A percentile compares a stretch with the other conserved stretches of the same genome.
Conservation (phyloP, 768 basidiomycete species). For the Gautieria morchelliformis region DNA sequence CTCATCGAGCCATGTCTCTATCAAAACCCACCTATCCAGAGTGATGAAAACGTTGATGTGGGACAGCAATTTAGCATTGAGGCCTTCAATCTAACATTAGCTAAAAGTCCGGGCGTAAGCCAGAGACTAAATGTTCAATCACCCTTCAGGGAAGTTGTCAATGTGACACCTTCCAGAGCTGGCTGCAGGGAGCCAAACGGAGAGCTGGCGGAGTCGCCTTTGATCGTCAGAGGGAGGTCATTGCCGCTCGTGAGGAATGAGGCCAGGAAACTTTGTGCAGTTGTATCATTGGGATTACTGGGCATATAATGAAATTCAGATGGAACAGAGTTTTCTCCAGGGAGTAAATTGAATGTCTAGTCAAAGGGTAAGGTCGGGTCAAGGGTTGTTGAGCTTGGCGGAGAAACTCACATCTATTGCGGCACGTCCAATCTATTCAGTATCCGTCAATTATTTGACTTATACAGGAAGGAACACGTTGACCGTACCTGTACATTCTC, state of each 20-base stretch:
- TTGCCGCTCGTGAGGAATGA: slow-evolving; percentile 47
- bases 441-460: neutral
- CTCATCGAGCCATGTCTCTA: neutral
- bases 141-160: slow-evolving; percentile 44
- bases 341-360: slow-evolving; percentile 46
- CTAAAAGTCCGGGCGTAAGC: neutral
- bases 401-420: slow-evolving; percentile 40
- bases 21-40: slow-evolving; percentile 21
- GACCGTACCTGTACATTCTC: slow-evolving; percentile 28
- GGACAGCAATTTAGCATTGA: slow-evolving; percentile 34
- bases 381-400: neutral
- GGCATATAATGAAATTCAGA: slow-evolving; percentile 66
- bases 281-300: slow-evolving; percentile 53
- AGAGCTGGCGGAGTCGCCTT: slow-evolving; percentile 49
- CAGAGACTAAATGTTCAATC: neutral
- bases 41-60: slow-evolving; percentile 46
- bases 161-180: slow-evolving; percentile 43
- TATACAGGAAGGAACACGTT: neutral
- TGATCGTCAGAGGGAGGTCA: slow-evolving; percentile 40
- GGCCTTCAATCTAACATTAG: slow-evolving; percentile 1
- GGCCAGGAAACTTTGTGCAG: slow-evolving; percentile 51
- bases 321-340: slow-evolving; percentile 42
- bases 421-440: slow-evolving; percentile 41
- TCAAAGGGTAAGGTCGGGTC: neutral
- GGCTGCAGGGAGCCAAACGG: slow-evolving; percentile 52